Evolutionary conservation across 2,329 filamentous ascomycete species (phyloP).

Genomic region (Penicillium hesseltinei): DNA sequence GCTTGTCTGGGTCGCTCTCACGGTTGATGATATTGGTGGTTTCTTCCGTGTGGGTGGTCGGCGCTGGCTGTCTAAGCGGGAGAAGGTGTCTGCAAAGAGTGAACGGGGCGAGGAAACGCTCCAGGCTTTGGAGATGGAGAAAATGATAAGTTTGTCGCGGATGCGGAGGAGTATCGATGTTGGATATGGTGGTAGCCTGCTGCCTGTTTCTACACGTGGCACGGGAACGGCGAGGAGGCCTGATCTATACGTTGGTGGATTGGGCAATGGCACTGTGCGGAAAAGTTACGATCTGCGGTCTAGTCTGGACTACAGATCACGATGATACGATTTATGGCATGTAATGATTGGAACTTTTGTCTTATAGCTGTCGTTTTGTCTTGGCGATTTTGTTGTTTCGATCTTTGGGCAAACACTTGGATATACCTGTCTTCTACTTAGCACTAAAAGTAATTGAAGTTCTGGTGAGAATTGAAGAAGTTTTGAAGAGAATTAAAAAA

Average conservation of each 20-base stretch:
- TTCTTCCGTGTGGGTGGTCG: slow-evolving; percentile 28
- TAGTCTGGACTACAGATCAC: slow-evolving; percentile 18
- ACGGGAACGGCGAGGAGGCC: slow-evolving; percentile 14
- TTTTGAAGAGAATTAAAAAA: neutral
- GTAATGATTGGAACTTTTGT: neutral
- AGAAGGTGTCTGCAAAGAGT: neutral
- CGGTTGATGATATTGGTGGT: slow-evolving; percentile 44
- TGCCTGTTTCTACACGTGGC: slow-evolving; percentile 29
- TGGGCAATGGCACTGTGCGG: slow-evolving; percentile 10
- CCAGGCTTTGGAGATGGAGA: slow-evolving; percentile 27
- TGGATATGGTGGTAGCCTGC: slow-evolving; percentile 25
- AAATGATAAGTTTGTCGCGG: slow-evolving; percentile 25
- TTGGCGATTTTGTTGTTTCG: neutral
- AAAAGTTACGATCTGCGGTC: slow-evolving; percentile 20
- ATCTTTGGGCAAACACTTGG: slow-evolving; percentile 6
- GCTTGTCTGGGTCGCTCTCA: slow-evolving; percentile 48
- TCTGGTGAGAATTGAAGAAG: neutral
- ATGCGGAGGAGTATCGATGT: slow-evolving; percentile 27
- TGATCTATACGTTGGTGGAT: slow-evolving; percentile 11
- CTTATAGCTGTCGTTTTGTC: neutral
- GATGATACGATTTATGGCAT: slow-evolving; percentile 13
- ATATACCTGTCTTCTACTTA: slow-evolving; percentile 8
- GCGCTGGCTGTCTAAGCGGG: slow-evolving; percentile 24
- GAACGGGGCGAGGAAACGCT: slow-evolving; percentile 5
- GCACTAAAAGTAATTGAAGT: neutral